Evolutionary conservation across 2,329 filamentous ascomycete species (phyloP).

Genomic region (Dothideomycetes sp.): DNA sequence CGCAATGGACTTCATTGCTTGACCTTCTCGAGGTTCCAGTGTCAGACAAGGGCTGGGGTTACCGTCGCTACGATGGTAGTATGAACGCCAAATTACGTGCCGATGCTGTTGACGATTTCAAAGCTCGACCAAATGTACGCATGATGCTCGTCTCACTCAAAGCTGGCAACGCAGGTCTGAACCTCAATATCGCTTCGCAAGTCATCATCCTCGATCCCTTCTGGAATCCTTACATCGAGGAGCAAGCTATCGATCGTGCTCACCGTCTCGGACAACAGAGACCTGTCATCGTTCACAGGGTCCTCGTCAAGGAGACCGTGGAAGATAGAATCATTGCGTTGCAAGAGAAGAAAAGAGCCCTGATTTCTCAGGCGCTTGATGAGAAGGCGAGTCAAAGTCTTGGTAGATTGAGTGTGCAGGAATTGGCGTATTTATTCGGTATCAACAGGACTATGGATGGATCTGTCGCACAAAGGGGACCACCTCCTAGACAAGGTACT

Average conservation of each 20-base stretch:
- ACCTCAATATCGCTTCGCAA: constrained; percentile 71
- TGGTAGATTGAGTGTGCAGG: constrained; percentile 54
- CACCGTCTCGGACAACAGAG: constrained; percentile 75
- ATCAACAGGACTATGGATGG: constrained; percentile 15
- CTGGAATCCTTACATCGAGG: constrained; percentile 90
- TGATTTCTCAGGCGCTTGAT: constrained; percentile 73
- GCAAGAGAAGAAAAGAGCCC: constrained; percentile 66
- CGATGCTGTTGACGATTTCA: constrained; percentile 58
- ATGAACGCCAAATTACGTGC: constrained; percentile 61
- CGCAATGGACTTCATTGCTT: constrained; percentile 69
- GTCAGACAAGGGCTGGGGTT: constrained; percentile 46
- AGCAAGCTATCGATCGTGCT: constrained; percentile 83
- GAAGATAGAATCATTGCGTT: constrained; percentile 77
- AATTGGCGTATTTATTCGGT: constrained; percentile 63
- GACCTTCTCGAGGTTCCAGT: constrained; percentile 70
- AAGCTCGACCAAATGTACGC: constrained; percentile 43
- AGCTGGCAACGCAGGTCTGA: constrained; percentile 77
- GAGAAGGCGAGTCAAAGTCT: constrained; percentile 61
- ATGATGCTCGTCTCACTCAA: constrained; percentile 73
- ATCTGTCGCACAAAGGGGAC: background rate
- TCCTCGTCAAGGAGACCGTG: constrained; percentile 68
- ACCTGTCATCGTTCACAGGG: constrained; percentile 68
- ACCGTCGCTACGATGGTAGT: constrained; percentile 65
- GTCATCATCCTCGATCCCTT: constrained; percentile 90
- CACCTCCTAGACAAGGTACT: constrained; percentile 2